Evolutionary conservation across 345 rosid genomes (phyloP), one percentile per base, ranked within the genome.

Genomic region (Odontarrhena argentea): DNA sequence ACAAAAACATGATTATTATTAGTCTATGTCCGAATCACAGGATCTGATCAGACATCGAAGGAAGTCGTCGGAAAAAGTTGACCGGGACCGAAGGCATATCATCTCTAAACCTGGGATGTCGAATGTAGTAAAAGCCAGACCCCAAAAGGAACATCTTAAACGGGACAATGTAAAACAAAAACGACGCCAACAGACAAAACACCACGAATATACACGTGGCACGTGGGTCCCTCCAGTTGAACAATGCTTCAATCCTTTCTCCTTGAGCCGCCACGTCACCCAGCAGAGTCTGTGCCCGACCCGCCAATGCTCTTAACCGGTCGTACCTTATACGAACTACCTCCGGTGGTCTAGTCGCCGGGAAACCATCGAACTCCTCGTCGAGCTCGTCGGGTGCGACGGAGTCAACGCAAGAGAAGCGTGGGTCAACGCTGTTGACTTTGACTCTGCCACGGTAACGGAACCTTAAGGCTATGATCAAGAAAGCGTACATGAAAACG

Each of bases 181-280:
- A 56, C 8, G 98, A 87, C 5, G 88, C 87, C 0, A 80, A 55
- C 1, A 89, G 73, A 73, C 96, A 92, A 37, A 86, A 74, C 73
- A 78, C 78, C 70, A 76, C 87, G 68, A 92, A 87, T 11, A 92
- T 83, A 44, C 93, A 88, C 2, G 91, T 89, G 1, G 98, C 96
- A 0, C 98, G 78, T 40, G 96, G 96, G 43, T 92, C 96, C 74
- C 89, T 79, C 98, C 98, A 92, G 45, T 73, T 87, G 28, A 79
- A 86, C 32, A 92, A 44, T 0, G 96, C 96, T 49, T 92, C 93
- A 10, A 92, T 28, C 8, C 96, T 74, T 78, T 89, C 98, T 14
- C 96, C 96, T 57, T 89, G 96, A 3, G 91, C 89, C 7, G 96
- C 91, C 81, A 86, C 60, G 64, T 92, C 98, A 37, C 98, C 98